Conservation (phyloP, 2,329 filamentous ascomycete species). For the Hypoxylon sp. region DNA sequence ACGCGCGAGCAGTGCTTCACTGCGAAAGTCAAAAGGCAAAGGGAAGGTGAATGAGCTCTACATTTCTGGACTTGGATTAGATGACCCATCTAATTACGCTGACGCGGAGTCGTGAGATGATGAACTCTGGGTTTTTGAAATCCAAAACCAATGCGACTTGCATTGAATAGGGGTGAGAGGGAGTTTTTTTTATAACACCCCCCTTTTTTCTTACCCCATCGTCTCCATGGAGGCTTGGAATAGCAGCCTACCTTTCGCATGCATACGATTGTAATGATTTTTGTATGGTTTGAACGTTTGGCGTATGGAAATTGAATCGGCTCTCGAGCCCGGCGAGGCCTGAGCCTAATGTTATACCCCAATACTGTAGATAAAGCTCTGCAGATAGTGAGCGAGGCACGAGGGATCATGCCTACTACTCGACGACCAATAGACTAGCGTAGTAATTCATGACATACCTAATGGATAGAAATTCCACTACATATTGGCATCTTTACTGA, state of each 20-base stretch:
- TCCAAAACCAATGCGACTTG: too few relatives aligned
- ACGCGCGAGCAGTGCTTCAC: slow-evolving; percentile 15
- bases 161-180: background rate
- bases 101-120: slow-evolving; percentile 18
- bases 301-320: slow-evolving; percentile 19
- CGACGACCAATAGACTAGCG: background rate
- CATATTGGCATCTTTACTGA: too few relatives aligned
- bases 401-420: slow-evolving; percentile 4
- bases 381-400: background rate
- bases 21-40: slow-evolving; percentile 23
- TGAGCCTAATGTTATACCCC: slow-evolving; percentile 28
- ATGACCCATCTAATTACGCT: slow-evolving; percentile 24
- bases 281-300: slow-evolving; percentile 27
- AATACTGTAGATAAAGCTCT: slow-evolving; percentile 1
- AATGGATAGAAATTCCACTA: too few relatives aligned
- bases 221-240: background rate
- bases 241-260: slow-evolving; percentile 1
- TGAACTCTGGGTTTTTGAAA: too few relatives aligned
- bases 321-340: slow-evolving; percentile 27
- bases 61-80: slow-evolving; percentile 11
- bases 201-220: background rate
- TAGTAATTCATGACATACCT: too few relatives aligned
- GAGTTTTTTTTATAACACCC: background rate
- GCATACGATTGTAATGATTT: slow-evolving; percentile 24
- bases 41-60: slow-evolving; percentile 14